Conservation (phyloP, 352 stramenopile species). For the Bremia lactucae region DNA sequence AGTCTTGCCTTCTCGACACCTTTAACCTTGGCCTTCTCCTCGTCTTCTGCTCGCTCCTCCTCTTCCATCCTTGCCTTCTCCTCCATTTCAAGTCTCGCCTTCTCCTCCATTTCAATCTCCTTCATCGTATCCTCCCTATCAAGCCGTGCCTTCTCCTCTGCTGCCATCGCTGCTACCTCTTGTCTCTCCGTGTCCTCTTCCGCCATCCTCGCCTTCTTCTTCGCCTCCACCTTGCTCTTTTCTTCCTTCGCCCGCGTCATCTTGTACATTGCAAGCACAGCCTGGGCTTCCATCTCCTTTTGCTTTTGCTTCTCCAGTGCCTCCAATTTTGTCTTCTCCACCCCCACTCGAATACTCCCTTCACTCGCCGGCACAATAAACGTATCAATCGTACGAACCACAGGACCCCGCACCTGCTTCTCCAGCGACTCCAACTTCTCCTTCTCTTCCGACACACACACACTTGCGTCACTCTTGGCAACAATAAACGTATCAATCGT, state of each 20-base stretch:
- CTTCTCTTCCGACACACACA: constrained; percentile 22
- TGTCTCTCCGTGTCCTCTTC: constrained; percentile 4
- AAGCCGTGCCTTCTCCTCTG: constrained; percentile 1
- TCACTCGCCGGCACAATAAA: constrained; percentile 29
- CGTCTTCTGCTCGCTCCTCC: neutral
- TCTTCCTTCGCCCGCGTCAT: too few relatives aligned
- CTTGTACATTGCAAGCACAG: constrained; percentile 15
- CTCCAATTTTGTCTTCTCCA: constrained; percentile 34
- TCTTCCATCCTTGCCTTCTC: constrained; percentile 1
- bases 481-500: constrained; percentile 25
- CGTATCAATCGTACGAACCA: constrained; percentile 21
- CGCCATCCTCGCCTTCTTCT: constrained; percentile 9
- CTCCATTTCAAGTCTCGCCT: constrained; percentile 4
- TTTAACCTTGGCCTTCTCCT: neutral
- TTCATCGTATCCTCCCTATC: constrained; percentile 3
- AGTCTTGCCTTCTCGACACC: neutral
- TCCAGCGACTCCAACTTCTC: constrained; percentile 20
- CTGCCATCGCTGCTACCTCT: constrained; percentile 5
- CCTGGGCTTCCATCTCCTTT: constrained; percentile 22
- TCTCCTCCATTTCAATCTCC: constrained; percentile 1
- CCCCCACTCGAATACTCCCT: constrained; percentile 24
- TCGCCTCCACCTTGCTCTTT: constrained; percentile 5
- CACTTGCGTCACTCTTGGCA: constrained; percentile 13
- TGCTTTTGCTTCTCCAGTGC: constrained; percentile 31
- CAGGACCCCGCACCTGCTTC: constrained; percentile 14